These are phyloP conservation scores for Diutina mesorugosa DNA, from an alignment of 1,139 yeast species.

Conservation along the genomic window DNA sequence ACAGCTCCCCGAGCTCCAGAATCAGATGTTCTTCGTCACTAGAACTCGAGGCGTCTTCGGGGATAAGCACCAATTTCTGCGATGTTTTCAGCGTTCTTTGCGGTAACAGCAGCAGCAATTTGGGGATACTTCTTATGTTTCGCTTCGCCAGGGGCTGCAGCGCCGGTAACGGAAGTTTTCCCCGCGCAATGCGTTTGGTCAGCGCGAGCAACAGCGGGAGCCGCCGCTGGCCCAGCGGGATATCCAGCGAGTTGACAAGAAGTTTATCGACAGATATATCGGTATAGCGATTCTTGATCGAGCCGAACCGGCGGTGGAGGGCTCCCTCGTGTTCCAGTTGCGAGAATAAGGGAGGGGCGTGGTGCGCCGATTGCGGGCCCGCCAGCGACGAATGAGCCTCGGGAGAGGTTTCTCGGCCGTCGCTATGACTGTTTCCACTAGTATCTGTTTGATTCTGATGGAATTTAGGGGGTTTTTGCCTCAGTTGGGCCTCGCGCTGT, in stretches of 20 bases:
- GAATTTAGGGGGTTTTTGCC: constrained; percentile 1
- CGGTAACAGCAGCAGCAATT: constrained; percentile 58
- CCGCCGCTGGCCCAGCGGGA: constrained; percentile 66
- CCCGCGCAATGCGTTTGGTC: background rate
- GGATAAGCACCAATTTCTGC: constrained; percentile 76
- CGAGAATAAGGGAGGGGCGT: background rate
- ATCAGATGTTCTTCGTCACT: constrained; percentile 3
- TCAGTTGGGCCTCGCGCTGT: constrained; percentile 9
- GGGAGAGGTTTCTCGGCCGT: background rate
- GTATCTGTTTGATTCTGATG: constrained; percentile 3
- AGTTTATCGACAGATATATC: constrained; percentile 63
- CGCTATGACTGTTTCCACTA: background rate
- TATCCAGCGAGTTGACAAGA: constrained; percentile 65
- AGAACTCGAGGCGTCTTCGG: constrained; percentile 35
- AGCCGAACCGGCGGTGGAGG: constrained; percentile 15
- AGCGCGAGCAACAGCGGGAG: constrained; percentile 15
- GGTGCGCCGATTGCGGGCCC: background rate
- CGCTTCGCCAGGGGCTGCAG: constrained; percentile 9
- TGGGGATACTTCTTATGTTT: constrained; percentile 34
- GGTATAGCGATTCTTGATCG: constrained; percentile 37
- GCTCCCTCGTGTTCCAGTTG: constrained; percentile 6
- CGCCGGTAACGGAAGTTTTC: constrained; percentile 3
- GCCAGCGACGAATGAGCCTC: background rate
- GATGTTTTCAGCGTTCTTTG: constrained; percentile 80
- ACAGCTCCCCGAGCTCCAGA: background rate